phyloP scores from a whole-genome alignment of 1,284 basidiomycete species.

The Papiliotrema nemorosa region DNA sequence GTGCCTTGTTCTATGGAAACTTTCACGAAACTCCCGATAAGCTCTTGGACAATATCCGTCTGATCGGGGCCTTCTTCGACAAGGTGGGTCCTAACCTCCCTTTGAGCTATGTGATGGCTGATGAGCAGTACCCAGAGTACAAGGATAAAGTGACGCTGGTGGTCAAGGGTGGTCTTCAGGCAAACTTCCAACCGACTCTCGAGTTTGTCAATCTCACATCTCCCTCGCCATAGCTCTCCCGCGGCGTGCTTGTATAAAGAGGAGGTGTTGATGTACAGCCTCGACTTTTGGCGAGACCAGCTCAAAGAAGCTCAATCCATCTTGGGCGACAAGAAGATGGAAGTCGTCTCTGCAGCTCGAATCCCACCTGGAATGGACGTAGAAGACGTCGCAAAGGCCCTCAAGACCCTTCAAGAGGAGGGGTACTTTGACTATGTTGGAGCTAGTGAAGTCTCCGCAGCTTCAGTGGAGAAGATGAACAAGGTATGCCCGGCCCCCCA shows the following conservation, averaged over 20 bases:
- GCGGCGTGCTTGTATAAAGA: background rate
- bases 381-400: constrained; percentile 19
- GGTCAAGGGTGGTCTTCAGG: constrained; percentile 52
- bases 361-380: constrained; percentile 11
- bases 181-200: constrained; percentile 10
- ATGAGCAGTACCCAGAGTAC: constrained; percentile 55
- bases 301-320: constrained; percentile 48
- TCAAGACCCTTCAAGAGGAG: constrained; percentile 30
- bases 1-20: constrained; percentile 45
- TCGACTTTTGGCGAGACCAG: constrained; percentile 51
- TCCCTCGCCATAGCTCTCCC: background rate
- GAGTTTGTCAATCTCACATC: constrained; percentile 7
- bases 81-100: too few species aligned
- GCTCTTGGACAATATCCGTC: constrained; percentile 37
- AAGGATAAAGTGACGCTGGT: constrained; percentile 55
- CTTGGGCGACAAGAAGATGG: constrained; percentile 54
- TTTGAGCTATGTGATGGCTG: background rate
- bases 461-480: constrained; percentile 17
- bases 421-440: constrained; percentile 33
- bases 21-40: constrained; percentile 13
- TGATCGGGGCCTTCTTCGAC: constrained; percentile 45
- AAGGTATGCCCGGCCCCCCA: constrained; percentile 17
- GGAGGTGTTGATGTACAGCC: constrained; percentile 18
- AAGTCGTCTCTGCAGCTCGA: constrained; percentile 48
- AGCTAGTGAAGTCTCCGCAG: constrained; percentile 26